These are phyloP conservation scores for Aureobasidium uvarum DNA, from an alignment of 2,329 filamentous ascomycete species.

Conservation along the genomic window DNA sequence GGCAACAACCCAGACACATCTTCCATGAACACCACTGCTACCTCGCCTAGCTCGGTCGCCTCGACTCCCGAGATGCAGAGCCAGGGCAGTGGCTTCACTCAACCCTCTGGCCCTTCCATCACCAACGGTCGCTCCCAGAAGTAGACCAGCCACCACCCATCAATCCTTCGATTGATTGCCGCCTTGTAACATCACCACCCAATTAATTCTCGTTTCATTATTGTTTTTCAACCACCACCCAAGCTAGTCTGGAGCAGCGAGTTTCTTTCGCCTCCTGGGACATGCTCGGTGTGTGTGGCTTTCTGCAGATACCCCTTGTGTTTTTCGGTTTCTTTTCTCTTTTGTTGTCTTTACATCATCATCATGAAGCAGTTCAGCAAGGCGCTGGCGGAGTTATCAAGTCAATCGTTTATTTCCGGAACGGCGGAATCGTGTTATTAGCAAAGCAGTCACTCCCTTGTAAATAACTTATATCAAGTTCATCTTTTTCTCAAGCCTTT, in stretches of 20 bases:
- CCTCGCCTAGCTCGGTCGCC: neutral
- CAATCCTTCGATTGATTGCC: neutral
- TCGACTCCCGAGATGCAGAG: conserved; percentile 13
- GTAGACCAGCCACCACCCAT: neutral
- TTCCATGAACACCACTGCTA: neutral
- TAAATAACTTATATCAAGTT: conserved; percentile 1
- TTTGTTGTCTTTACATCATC: conserved; percentile 84
- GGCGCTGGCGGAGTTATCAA: conserved; percentile 25
- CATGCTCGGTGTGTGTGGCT: conserved; percentile 5
- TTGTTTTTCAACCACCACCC: conserved; percentile 3
- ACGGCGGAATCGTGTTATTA: conserved; percentile 11
- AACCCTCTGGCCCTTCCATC: conserved; percentile 5
- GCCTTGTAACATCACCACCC: neutral
- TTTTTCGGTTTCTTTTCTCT: conserved; percentile 1
- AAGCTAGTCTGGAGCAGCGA: neutral
- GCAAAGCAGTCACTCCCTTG: conserved; percentile 6
- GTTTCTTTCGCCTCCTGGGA: neutral
- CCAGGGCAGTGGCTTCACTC: conserved; percentile 8
- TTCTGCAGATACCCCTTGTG: conserved; percentile 24
- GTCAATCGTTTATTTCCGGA: conserved; percentile 8
- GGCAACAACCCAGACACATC: conserved; percentile 1
- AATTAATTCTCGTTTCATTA: neutral
- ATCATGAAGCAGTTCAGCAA: conserved; percentile 67
- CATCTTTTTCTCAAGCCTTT: neutral
- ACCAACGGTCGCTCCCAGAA: conserved; percentile 11